A percentile compares a stretch with the other conserved stretches of the same genome.
These are phyloP conservation scores for Priceomyces melissophilus DNA, from an alignment of 805 yeast species.

Conservation along the genomic window DNA sequence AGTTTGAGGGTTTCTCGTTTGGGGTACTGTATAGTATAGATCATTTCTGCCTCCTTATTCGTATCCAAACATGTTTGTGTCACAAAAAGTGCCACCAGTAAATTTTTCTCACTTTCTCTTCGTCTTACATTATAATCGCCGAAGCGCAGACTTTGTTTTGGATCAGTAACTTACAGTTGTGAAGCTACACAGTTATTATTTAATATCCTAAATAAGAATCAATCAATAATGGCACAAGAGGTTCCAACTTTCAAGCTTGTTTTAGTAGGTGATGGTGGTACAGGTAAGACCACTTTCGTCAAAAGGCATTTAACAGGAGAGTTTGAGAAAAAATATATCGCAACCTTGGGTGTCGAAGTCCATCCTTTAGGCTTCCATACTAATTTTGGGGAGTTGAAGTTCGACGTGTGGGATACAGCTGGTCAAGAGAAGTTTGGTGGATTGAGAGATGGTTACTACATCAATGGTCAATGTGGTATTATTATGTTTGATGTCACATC, in stretches of 20 bases:
- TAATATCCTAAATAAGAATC: constrained; percentile 9
- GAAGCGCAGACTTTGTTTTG: constrained; percentile 1
- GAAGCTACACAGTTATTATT: constrained; percentile 2
- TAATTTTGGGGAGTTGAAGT: constrained; percentile 96
- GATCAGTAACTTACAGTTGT: not conserved
- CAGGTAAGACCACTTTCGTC: constrained; percentile 99
- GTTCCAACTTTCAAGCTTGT: constrained; percentile 98
- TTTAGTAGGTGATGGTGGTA: constrained; percentile 99
- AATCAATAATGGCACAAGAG: constrained; percentile 57
- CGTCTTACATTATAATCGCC: not conserved
- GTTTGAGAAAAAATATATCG: constrained; percentile 97
- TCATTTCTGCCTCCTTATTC: too few relatives aligned
- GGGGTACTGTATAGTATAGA: too few relatives aligned
- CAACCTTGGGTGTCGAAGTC: constrained; percentile 99
- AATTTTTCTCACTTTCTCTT: too few relatives aligned
- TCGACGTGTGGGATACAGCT: constrained; percentile 99
- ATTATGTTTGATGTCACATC: constrained; percentile 99
- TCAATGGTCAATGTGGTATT: constrained; percentile 99
- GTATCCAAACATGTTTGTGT: too few relatives aligned
- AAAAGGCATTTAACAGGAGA: constrained; percentile 99
- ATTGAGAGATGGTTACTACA: constrained; percentile 98
- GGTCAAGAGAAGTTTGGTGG: constrained; percentile 99
- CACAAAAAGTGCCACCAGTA: too few relatives aligned
- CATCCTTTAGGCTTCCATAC: constrained; percentile 98
- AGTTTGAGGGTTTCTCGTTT: too few relatives aligned